These are phyloP conservation scores for Cylindrodendrum hubeiense DNA, from an alignment of 2,329 filamentous ascomycete genomes.

Conservation along the genomic window DNA sequence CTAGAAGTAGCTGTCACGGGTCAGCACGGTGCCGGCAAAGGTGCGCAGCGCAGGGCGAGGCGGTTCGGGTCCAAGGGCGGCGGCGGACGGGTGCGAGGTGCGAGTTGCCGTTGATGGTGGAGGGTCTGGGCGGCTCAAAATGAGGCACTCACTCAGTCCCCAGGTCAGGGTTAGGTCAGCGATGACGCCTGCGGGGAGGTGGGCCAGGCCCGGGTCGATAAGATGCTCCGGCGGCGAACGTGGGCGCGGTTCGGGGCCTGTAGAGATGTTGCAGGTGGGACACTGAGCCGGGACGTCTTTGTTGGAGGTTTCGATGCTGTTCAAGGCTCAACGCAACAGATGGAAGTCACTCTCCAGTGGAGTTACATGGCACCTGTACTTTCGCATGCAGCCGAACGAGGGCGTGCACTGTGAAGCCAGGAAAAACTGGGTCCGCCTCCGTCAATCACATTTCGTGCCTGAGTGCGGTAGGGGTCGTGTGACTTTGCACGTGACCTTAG, in stretches of 20 bases:
- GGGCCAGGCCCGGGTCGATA: slow-evolving; percentile 33
- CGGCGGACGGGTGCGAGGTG: slow-evolving; percentile 33
- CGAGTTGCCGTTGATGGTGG: slow-evolving; percentile 40
- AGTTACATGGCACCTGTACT: slow-evolving; percentile 50
- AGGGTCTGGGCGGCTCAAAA: slow-evolving; percentile 49
- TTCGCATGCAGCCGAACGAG: slow-evolving; percentile 47
- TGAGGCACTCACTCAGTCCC: slow-evolving; percentile 51
- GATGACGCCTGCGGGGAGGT: slow-evolving; percentile 52
- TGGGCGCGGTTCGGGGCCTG: slow-evolving; percentile 22
- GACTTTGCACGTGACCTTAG: slow-evolving; percentile 39
- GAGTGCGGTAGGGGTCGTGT: slow-evolving; percentile 34
- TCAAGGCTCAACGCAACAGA: slow-evolving; percentile 37
- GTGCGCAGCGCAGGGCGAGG: slow-evolving; percentile 36
- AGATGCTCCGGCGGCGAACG: slow-evolving; percentile 31
- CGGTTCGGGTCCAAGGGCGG: slow-evolving; percentile 33
- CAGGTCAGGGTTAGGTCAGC: slow-evolving; percentile 54
- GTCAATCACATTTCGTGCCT: slow-evolving; percentile 36
- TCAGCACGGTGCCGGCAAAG: slow-evolving; percentile 36
- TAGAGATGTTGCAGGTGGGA: slow-evolving; percentile 26
- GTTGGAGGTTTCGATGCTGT: slow-evolving; percentile 36
- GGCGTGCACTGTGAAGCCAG: slow-evolving; percentile 28
- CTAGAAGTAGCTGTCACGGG: slow-evolving; percentile 35
- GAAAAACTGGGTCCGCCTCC: slow-evolving; percentile 31
- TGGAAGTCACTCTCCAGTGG: slow-evolving; percentile 51
- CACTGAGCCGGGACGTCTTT: slow-evolving; percentile 33